Conservation (phyloP, 2,329 filamentous ascomycete species). For the Arthrobotrys musiformis region DNA sequence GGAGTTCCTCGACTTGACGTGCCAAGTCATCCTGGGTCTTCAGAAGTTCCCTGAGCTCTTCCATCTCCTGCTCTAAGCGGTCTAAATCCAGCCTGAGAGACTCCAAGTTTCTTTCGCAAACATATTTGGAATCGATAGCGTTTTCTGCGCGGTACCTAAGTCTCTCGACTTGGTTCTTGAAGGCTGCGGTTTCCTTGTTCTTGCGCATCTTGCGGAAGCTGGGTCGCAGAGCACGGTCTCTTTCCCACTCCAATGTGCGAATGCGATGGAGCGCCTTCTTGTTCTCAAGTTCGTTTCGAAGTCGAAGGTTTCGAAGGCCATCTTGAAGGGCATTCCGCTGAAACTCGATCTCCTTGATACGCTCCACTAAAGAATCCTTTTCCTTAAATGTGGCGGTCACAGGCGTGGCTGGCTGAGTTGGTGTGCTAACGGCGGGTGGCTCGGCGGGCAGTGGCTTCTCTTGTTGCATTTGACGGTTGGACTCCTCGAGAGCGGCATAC, state of each 20-base stretch:
- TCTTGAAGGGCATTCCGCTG: slow-evolving; percentile 92
- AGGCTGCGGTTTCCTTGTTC: slow-evolving; percentile 79
- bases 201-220: slow-evolving; percentile 80
- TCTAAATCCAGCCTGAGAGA: slow-evolving; percentile 97
- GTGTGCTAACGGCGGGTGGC: slow-evolving; percentile 67
- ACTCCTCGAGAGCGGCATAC: slow-evolving; percentile 68
- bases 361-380: slow-evolving; percentile 76
- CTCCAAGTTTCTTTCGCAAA: slow-evolving; percentile 87
- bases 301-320: slow-evolving; percentile 83
- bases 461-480: slow-evolving; percentile 58
- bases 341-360: slow-evolving; percentile 89
- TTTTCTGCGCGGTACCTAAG: slow-evolving; percentile 90
- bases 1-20: slow-evolving; percentile 57
- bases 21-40: slow-evolving; percentile 75
- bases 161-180: slow-evolving; percentile 85
- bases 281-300: slow-evolving; percentile 85
- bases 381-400: slow-evolving; percentile 66
- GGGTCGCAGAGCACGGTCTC: slow-evolving; percentile 75
- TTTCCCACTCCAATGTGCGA: slow-evolving; percentile 78
- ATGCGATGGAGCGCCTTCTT: slow-evolving; percentile 85
- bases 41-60: slow-evolving; percentile 80
- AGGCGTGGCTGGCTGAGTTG: slow-evolving; percentile 62
- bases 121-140: slow-evolving; percentile 93
- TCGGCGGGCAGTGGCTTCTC: slow-evolving; percentile 68
- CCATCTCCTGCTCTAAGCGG: slow-evolving; percentile 90